Conservation (phyloP, 2,329 filamentous ascomycete genomes). For the Xylariaceae sp. region DNA sequence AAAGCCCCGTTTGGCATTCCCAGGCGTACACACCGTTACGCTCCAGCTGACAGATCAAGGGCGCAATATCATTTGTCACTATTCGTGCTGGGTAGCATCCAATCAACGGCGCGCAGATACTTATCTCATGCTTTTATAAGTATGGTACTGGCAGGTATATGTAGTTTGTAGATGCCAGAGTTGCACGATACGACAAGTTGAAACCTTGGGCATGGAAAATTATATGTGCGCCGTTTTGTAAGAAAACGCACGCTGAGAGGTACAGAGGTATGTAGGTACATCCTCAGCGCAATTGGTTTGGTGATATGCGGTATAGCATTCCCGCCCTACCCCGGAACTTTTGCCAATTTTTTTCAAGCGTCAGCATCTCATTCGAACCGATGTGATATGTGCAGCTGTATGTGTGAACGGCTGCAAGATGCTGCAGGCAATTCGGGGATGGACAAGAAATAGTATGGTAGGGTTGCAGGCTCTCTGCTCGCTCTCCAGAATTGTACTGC, state of each 20-base stretch:
- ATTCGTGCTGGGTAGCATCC: conserved; percentile 1
- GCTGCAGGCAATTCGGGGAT: conserved; percentile 8
- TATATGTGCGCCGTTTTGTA: too few relatives aligned
- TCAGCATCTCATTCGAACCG: conserved; percentile 7
- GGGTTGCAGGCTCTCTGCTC: too few relatives aligned
- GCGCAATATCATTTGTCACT: conserved; percentile 8
- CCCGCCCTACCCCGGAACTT: conserved; percentile 5
- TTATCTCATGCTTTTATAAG: conserved; percentile 5
- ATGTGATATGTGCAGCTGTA: conserved; percentile 9
- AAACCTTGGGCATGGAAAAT: too few relatives aligned
- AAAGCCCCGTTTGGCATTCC: not conserved
- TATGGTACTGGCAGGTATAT: too few relatives aligned
- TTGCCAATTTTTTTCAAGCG: conserved; percentile 8
- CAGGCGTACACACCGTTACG: not conserved
- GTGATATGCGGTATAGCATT: conserved; percentile 3
- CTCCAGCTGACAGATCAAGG: conserved; percentile 2
- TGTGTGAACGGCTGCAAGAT: conserved; percentile 9
- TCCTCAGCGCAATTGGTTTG: too few relatives aligned
- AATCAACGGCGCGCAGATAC: conserved; percentile 7
- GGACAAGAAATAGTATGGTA: too few relatives aligned
- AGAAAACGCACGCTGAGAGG: too few relatives aligned
- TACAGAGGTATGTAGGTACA: too few relatives aligned
- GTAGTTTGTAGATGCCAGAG: too few relatives aligned
- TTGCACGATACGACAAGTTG: too few relatives aligned
- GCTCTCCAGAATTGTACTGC: too few relatives aligned